phyloP scores from a whole-genome alignment of 2,329 filamentous ascomycete species.

The Diaporthe sp. region DNA sequence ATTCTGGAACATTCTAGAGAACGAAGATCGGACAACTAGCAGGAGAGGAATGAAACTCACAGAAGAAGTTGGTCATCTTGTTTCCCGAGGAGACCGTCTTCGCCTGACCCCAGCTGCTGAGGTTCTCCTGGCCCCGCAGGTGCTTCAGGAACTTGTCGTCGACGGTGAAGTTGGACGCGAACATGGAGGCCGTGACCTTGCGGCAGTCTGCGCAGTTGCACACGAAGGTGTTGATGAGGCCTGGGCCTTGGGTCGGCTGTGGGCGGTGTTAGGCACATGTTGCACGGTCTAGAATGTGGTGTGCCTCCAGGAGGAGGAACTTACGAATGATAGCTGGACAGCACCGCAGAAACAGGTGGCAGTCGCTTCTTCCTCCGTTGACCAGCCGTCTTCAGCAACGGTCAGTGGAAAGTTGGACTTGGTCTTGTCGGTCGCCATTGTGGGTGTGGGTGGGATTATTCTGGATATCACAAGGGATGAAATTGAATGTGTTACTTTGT shows the following conservation, averaged over 20 bases:
- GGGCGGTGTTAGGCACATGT: background rate
- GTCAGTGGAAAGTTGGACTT: conserved; percentile 54
- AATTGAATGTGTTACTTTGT: background rate
- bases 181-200: conserved; percentile 74
- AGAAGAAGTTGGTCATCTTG: conserved; percentile 71
- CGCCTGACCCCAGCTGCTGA: conserved; percentile 59
- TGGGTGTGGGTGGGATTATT: background rate
- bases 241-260: conserved; percentile 59
- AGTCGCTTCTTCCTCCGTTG: conserved; percentile 61
- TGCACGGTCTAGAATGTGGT: no score
- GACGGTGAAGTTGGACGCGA: conserved; percentile 69
- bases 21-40: background rate
- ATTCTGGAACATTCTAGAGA: background rate
- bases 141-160: conserved; percentile 58
- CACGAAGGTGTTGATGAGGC: conserved; percentile 63
- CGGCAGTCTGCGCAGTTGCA: conserved; percentile 73
- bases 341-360: conserved; percentile 71
- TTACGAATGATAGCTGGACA: conserved; percentile 66
- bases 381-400: conserved; percentile 57
- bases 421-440: conserved; percentile 43
- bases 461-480: background rate
- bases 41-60: background rate
- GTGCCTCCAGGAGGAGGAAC: conserved; percentile 39
- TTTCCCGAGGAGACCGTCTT: conserved; percentile 61
- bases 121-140: conserved; percentile 63